Conservation (phyloP, 2,329 filamentous ascomycete species). For the Metarhizium album region DNA sequence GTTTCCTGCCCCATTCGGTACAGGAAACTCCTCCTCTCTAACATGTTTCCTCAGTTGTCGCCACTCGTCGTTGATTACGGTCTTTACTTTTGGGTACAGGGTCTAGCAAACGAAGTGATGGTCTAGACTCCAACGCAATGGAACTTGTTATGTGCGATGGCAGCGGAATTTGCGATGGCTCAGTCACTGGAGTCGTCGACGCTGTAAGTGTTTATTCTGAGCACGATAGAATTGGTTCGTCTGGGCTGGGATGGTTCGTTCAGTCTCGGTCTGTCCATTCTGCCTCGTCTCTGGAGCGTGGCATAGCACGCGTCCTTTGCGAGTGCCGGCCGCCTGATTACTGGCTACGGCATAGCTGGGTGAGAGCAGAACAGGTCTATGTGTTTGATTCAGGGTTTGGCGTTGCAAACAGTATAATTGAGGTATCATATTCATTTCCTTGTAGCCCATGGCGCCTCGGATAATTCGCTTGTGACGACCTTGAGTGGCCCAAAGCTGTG, state of each 20-base stretch:
- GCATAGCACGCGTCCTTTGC: not conserved
- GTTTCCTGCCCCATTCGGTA: slow-evolving; percentile 11
- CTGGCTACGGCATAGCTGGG: not conserved
- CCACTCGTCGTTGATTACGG: not conserved
- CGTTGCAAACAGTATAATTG: slow-evolving; percentile 36
- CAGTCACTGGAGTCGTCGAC: not conserved
- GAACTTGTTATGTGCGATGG: not conserved
- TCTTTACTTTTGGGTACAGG: not conserved
- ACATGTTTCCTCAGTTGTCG: slow-evolving; percentile 5
- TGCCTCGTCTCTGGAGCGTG: not conserved
- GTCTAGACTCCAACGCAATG: not conserved
- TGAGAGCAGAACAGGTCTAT: slow-evolving; percentile 4
- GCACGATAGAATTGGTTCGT: not conserved
- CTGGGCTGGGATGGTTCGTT: not conserved
- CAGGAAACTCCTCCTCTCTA: slow-evolving; percentile 25
- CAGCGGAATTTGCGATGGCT: not conserved
- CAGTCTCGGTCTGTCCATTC: not conserved
- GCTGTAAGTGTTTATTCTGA: not conserved
- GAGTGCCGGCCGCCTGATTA: not conserved
- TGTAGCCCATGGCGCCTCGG: not conserved
- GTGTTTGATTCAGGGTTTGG: slow-evolving; percentile 37
- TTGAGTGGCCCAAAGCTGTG: not conserved
- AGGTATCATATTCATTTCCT: slow-evolving; percentile 13
- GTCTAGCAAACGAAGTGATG: not conserved
- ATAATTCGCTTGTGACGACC: not conserved